These are phyloP conservation scores for Metschnikowia gelsemii DNA, from an alignment of 805 yeast species.

Conservation along the genomic window DNA sequence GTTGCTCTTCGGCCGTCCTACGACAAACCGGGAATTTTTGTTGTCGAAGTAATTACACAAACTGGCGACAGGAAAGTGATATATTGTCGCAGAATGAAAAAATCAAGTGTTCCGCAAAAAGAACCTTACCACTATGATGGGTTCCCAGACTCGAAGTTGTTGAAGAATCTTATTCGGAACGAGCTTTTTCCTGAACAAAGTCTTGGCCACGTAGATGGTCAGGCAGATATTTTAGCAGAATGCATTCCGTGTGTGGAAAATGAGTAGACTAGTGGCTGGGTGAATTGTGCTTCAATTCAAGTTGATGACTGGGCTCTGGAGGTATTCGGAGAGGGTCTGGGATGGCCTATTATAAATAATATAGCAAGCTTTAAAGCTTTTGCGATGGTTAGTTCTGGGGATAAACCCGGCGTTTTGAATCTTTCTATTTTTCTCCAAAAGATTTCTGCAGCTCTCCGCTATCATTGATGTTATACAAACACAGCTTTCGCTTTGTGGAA, in stretches of 20 bases:
- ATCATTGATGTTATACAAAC: too few species aligned
- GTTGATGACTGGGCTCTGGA: too few species aligned
- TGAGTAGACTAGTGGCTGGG: background rate
- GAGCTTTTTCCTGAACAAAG: slow-evolving; percentile 50
- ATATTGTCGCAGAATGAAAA: slow-evolving; percentile 56
- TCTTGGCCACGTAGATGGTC: slow-evolving; percentile 64
- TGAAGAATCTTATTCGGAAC: slow-evolving; percentile 68
- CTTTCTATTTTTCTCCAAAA: too few species aligned
- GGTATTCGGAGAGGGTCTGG: background rate
- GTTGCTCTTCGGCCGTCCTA: slow-evolving; percentile 25
- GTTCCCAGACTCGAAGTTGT: slow-evolving; percentile 80
- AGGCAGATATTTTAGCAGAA: slow-evolving; percentile 13
- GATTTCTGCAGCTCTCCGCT: too few species aligned
- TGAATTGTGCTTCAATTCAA: too few species aligned
- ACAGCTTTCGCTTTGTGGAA: too few species aligned
- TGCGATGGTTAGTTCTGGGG: too few species aligned
- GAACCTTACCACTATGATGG: slow-evolving; percentile 53
- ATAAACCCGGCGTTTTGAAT: too few species aligned
- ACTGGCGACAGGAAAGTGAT: slow-evolving; percentile 26
- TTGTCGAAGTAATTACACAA: slow-evolving; percentile 11
- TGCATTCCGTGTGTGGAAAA: slow-evolving; percentile 17
- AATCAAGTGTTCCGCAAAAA: slow-evolving; percentile 29
- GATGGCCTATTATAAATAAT: too few species aligned
- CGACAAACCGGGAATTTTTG: slow-evolving; percentile 27
- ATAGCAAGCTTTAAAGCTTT: too few species aligned